Evolutionary conservation across 352 stramenopile species (phyloP).

Genomic region (Globisporangium echinulatum): DNA sequence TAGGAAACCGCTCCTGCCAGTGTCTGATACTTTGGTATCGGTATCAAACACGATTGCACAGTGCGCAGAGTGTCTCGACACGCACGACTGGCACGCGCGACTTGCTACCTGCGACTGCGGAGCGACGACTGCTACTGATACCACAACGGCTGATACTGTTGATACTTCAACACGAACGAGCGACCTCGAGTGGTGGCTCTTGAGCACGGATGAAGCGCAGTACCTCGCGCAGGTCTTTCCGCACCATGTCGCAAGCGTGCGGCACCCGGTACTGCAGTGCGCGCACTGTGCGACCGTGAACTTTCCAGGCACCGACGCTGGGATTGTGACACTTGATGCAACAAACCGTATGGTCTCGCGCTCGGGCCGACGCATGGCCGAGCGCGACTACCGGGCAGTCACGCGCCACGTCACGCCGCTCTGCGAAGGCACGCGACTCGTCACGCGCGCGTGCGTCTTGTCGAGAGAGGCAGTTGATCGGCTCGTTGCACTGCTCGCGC

Average conservation of each 20-base stretch:
- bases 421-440: constrained; percentile 65
- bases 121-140: too few relatives aligned
- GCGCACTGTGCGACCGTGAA: constrained; percentile 71
- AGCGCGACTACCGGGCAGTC: constrained; percentile 71
- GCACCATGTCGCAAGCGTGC: constrained; percentile 25
- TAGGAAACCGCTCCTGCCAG: constrained; percentile 25
- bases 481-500: constrained; percentile 31
- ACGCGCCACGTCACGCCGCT: constrained; percentile 72
- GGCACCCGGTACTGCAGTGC: constrained; percentile 66
- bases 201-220: constrained; percentile 59
- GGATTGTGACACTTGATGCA: constrained; percentile 60
- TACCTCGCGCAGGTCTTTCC: constrained; percentile 67
- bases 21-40: constrained; percentile 6
- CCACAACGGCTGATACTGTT: neutral
- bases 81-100: constrained; percentile 31
- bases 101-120: constrained; percentile 25
- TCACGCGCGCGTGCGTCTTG: constrained; percentile 35
- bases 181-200: constrained; percentile 61
- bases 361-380: constrained; percentile 64
- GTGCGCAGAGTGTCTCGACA: constrained; percentile 46
- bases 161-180: neutral
- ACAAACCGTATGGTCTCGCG: constrained; percentile 59
- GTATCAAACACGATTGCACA: constrained; percentile 22
- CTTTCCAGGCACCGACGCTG: constrained; percentile 68
- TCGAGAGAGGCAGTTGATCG: constrained; percentile 38